phyloP scores from a whole-genome alignment of 129 eudicot genomes.

The Escallonia rubra region DNA sequence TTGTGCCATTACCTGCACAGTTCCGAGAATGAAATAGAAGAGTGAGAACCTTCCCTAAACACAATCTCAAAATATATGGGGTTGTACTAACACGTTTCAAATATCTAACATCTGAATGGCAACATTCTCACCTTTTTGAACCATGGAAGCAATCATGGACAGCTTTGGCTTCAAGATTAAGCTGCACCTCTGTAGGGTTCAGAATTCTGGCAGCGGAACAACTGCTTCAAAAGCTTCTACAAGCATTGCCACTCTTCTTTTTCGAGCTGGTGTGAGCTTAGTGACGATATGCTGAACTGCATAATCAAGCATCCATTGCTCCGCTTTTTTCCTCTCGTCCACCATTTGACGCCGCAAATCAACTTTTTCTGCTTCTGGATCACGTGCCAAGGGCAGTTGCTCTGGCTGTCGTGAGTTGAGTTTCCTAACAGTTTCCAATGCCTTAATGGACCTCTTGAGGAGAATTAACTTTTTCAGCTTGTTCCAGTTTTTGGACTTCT shows the following conservation, averaged over 20 bases:
- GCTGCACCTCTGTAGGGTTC: neutral
- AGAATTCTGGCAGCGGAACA: slow-evolving; percentile 64
- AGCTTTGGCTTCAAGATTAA: neutral
- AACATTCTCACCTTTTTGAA: slow-evolving; percentile 3
- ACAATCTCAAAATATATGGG: no score
- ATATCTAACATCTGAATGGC: neutral
- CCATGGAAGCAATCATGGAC: neutral
- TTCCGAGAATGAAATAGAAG: no score
- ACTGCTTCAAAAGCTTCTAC: slow-evolving; percentile 98
- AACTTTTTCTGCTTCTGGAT: slow-evolving; percentile 40
- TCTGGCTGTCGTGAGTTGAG: slow-evolving; percentile 22
- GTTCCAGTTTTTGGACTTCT: slow-evolving; percentile 60
- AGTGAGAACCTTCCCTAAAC: no score
- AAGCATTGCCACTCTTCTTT: slow-evolving; percentile 83
- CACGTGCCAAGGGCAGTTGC: slow-evolving; percentile 12
- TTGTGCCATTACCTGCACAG: no score
- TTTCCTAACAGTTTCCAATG: slow-evolving; percentile 54
- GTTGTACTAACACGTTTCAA: no score
- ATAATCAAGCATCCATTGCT: slow-evolving; percentile 95
- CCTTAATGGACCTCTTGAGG: slow-evolving; percentile 70
- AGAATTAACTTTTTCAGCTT: slow-evolving; percentile 57
- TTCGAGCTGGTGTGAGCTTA: slow-evolving; percentile 75
- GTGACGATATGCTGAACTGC: slow-evolving; percentile 87
- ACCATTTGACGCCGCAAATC: slow-evolving; percentile 56
- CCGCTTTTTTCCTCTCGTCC: slow-evolving; percentile 77